Percentiles rank a stretch among this genome's conserved stretches.
These are phyloP conservation scores for Cyclostephanos tholiformis DNA, from an alignment of 108 stramenopile species.

Conservation along the genomic window DNA sequence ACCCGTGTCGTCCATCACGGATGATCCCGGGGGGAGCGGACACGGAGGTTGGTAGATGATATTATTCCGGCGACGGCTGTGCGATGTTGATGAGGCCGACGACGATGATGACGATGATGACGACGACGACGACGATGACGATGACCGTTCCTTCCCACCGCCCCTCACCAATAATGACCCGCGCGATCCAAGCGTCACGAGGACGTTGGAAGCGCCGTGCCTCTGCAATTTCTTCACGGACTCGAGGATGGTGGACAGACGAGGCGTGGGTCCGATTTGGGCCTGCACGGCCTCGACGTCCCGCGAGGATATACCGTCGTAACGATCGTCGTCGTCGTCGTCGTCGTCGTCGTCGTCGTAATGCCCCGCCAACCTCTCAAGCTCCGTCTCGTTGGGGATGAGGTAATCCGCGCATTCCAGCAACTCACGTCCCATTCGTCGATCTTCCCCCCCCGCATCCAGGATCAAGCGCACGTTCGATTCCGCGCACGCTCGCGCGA, in stretches of 20 bases:
- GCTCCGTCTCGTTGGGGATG: conserved; percentile 80
- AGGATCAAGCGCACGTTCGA: conserved; percentile 62
- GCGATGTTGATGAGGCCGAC: too few relatives aligned
- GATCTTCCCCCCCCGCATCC: conserved; percentile 83
- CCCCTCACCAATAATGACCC: conserved; percentile 62
- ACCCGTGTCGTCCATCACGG: conserved; percentile 81
- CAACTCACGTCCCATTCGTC: conserved; percentile 55
- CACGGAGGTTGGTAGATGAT: conserved; percentile 49
- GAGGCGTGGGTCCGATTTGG: conserved; percentile 20
- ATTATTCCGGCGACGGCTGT: neutral
- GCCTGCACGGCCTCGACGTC: conserved; percentile 35
- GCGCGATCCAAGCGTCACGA: conserved; percentile 67
- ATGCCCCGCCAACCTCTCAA: conserved; percentile 55
- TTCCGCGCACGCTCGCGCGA: conserved; percentile 56
- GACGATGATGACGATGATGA: neutral
- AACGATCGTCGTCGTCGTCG: conserved; percentile 12
- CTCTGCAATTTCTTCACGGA: conserved; percentile 38
- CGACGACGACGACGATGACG: conserved; percentile 1
- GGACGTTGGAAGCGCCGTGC: conserved; percentile 64
- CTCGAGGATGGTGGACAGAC: conserved; percentile 13
- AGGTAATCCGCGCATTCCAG: conserved; percentile 67
- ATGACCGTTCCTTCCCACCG: conserved; percentile 2
- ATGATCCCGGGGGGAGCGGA: conserved; percentile 22
- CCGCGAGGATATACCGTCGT: conserved; percentile 4
- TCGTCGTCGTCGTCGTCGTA: conserved; percentile 13